phyloP scores from a whole-genome alignment of 176 grass and related monocot species.

The Pontederia paniculata region DNA sequence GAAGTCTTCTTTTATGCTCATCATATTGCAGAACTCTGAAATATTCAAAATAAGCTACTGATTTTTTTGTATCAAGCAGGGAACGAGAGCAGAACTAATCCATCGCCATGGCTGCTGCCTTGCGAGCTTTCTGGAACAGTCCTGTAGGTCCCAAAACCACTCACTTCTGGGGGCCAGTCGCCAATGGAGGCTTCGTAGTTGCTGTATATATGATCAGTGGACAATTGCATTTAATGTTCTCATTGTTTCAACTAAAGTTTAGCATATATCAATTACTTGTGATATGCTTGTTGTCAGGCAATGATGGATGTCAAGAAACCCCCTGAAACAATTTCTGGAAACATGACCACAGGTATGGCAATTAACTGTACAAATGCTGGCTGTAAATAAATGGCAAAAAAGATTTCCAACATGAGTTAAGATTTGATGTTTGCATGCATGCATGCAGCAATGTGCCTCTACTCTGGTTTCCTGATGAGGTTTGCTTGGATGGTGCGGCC shows the following conservation, averaged over 20 bases:
- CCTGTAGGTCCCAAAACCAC: slow-evolving; percentile 72
- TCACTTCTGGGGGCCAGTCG: slow-evolving; percentile 73
- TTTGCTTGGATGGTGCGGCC: slow-evolving; percentile 90
- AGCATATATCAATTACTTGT: too few species aligned
- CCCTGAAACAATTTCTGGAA: slow-evolving; percentile 70
- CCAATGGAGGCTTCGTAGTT: slow-evolving; percentile 54
- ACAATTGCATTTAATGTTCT: too few species aligned
- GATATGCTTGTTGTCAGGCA: slow-evolving; percentile 31
- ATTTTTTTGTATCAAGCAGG: too few species aligned
- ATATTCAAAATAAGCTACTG: too few species aligned
- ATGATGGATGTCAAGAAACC: slow-evolving; percentile 66
- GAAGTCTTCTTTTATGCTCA: too few species aligned
- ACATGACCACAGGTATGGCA: slow-evolving; percentile 81
- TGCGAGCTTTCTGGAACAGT: slow-evolving; percentile 58
- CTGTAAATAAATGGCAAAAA: neutral
- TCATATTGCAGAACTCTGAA: too few species aligned
- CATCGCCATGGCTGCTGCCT: slow-evolving; percentile 2
- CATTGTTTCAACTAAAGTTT: too few species aligned
- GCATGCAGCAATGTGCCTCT: slow-evolving; percentile 67
- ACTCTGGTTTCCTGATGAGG: slow-evolving; percentile 67
- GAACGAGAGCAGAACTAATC: too few species aligned
- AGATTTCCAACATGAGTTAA: neutral
- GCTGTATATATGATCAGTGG: slow-evolving; percentile 32
- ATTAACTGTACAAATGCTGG: neutral
- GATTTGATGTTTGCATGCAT: slow-evolving; percentile 3